A percentile compares a stretch with the other conserved stretches of the same genome.
These are phyloP conservation scores for Pseudohyphozyma bogoriensis DNA, from an alignment of 768 basidiomycete species.

Conservation along the genomic window DNA sequence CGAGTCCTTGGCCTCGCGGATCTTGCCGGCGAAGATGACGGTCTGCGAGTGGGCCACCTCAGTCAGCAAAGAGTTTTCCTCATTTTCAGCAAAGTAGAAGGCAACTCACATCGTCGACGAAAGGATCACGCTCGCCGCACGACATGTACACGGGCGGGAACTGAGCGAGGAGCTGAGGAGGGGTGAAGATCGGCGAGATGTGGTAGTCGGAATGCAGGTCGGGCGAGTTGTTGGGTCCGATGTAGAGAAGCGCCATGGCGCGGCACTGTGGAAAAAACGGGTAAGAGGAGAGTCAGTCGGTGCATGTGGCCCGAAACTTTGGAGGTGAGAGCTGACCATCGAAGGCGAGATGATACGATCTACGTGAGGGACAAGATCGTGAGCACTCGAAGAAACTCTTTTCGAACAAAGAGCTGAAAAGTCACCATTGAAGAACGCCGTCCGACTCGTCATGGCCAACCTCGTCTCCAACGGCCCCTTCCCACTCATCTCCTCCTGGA, in stretches of 20 bases:
- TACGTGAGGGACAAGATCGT: background rate
- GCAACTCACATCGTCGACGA: constrained; percentile 64
- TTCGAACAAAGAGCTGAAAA: constrained; percentile 47
- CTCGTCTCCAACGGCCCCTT: constrained; percentile 25
- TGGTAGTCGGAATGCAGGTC: constrained; percentile 93
- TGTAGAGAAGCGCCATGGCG: constrained; percentile 68
- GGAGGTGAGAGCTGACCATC: constrained; percentile 59
- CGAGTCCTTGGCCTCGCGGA: constrained; percentile 87
- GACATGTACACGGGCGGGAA: constrained; percentile 91
- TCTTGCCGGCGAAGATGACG: constrained; percentile 85
- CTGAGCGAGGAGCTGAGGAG: constrained; percentile 67
- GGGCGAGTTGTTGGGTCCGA: constrained; percentile 85
- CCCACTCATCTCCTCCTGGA: constrained; percentile 28
- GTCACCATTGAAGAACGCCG: constrained; percentile 33
- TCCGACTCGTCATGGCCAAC: constrained; percentile 31
- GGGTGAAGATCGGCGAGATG: constrained; percentile 88
- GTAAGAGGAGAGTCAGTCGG: background rate
- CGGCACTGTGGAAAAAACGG: constrained; percentile 62
- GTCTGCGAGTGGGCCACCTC: constrained; percentile 48
- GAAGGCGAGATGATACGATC: constrained; percentile 73
- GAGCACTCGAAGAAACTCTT: background rate
- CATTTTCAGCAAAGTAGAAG: rapidly evolving
- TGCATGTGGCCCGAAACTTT: background rate
- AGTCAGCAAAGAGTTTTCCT: background rate
- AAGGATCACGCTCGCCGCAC: constrained; percentile 89